A percentile compares a stretch with the other conserved stretches of the same genome.
Conservation (phyloP, 2,329 filamentous ascomycete genomes). For the Fusarium verrucosum region DNA sequence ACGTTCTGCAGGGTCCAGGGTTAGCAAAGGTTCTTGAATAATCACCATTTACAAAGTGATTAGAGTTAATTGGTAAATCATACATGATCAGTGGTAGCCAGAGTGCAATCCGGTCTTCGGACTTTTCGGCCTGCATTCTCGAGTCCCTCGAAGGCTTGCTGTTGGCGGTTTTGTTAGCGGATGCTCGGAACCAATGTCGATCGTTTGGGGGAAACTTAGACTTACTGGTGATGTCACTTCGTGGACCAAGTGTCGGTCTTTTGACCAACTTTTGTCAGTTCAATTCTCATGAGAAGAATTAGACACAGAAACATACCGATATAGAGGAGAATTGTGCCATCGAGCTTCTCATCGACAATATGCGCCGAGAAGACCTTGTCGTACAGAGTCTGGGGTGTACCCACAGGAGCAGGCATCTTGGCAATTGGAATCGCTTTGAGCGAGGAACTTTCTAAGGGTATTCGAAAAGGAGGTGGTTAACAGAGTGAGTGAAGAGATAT, state of each 20-base stretch:
- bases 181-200: constrained; percentile 12
- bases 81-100: constrained; percentile 97
- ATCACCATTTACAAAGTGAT: background rate
- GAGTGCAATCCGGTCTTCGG: constrained; percentile 93
- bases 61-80: constrained; percentile 47
- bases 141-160: constrained; percentile 97
- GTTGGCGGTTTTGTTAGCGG: constrained; percentile 37
- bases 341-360: constrained; percentile 92
- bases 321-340: constrained; percentile 91
- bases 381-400: constrained; percentile 85
- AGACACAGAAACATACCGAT: constrained; percentile 71
- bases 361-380: constrained; percentile 97
- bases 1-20: constrained; percentile 73
- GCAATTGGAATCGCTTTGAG: constrained; percentile 18
- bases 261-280: constrained; percentile 21
- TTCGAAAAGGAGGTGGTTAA: background rate
- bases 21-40: constrained; percentile 25
- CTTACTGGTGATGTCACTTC: constrained; percentile 96
- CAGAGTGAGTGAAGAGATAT: background rate
- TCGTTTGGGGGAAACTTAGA: constrained; percentile 25
- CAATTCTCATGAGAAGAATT: background rate
- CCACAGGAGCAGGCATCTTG: constrained; percentile 79
- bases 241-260: constrained; percentile 94
- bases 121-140: constrained; percentile 89
- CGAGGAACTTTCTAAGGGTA: background rate